Evolutionary conservation across 495 filamentous ascomycete species (phyloP).

Genomic region (Achaetomiella virescens): DNA sequence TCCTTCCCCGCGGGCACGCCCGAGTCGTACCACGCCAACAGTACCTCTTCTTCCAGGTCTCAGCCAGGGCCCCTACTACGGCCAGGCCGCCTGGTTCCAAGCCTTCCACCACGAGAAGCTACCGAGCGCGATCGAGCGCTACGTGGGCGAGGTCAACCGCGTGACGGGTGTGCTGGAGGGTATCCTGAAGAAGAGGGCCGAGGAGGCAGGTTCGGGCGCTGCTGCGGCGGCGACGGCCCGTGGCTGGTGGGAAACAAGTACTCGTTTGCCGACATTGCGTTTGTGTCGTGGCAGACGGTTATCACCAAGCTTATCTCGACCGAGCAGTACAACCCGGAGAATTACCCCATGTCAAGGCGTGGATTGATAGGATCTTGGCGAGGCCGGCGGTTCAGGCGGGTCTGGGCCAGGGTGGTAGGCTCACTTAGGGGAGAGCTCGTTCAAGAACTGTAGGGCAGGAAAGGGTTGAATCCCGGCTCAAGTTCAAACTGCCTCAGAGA

Average conservation of each 20-base stretch:
- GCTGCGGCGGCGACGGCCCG: too few relatives aligned
- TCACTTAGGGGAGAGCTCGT: not conserved
- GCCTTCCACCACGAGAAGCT: constrained; percentile 54
- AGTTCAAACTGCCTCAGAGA: too few relatives aligned
- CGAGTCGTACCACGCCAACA: constrained; percentile 53
- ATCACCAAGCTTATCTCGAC: too few relatives aligned
- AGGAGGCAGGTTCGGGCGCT: too few relatives aligned
- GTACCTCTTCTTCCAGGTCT: constrained; percentile 61
- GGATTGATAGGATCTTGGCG: not conserved
- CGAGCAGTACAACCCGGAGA: not conserved
- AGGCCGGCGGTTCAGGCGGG: not conserved
- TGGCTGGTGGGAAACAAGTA: too few relatives aligned
- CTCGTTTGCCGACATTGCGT: too few relatives aligned
- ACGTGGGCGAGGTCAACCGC: constrained; percentile 53
- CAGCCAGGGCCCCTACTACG: constrained; percentile 67
- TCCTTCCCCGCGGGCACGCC: constrained; percentile 44
- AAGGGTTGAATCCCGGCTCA: too few relatives aligned
- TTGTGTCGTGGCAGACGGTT: too few relatives aligned
- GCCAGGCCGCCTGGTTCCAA: constrained; percentile 46
- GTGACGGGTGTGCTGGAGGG: constrained; percentile 53
- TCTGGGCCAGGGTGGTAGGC: not conserved
- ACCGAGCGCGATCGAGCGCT: constrained; percentile 52
- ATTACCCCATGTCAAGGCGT: not conserved
- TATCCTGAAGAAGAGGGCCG: constrained; percentile 42
- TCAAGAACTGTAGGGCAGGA: too few relatives aligned